A percentile compares a stretch with the other conserved stretches of the same genome.
These are phyloP conservation scores for Saccharomyces hybrid DNA, from an alignment of 1,139 yeast species.

Conservation along the genomic window DNA sequence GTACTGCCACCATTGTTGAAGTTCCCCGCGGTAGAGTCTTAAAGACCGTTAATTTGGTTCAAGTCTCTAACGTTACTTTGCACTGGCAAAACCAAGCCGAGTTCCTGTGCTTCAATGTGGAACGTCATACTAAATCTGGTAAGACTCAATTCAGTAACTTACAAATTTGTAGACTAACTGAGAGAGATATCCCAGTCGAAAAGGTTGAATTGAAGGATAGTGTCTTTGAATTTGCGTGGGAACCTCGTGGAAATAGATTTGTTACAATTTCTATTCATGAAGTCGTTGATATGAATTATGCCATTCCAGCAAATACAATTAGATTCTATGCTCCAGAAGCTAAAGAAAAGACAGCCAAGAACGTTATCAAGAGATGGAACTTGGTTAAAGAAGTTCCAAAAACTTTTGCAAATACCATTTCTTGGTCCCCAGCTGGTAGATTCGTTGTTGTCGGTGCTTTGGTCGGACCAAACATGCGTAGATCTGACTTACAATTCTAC, in stretches of 20 bases:
- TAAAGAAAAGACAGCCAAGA: conserved; percentile 31
- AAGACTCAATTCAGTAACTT: conserved; percentile 87
- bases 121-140: conserved; percentile 92
- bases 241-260: conserved; percentile 85
- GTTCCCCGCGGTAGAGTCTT: conserved; percentile 76
- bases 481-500: conserved; percentile 73
- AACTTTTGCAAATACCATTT: conserved; percentile 65
- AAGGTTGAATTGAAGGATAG: conserved; percentile 89
- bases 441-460: conserved; percentile 73
- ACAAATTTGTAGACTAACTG: conserved; percentile 83
- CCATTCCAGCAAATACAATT: conserved; percentile 63
- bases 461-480: conserved; percentile 43
- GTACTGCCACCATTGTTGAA: conserved; percentile 88
- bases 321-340: conserved; percentile 78
- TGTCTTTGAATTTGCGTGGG: conserved; percentile 89
- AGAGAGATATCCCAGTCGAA: conserved; percentile 91
- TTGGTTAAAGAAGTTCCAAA: conserved; percentile 49
- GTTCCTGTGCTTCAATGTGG: conserved; percentile 87
- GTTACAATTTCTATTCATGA: conserved; percentile 62
- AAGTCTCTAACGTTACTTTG: conserved; percentile 84
- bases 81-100: conserved; percentile 93
- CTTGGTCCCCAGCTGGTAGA: conserved; percentile 93
- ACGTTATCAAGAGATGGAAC: conserved; percentile 48
- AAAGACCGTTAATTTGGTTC: conserved; percentile 89
- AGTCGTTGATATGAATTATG: conserved; percentile 53